phyloP scores from a whole-genome alignment of 768 basidiomycete genomes.

The Lactarius indigo region DNA sequence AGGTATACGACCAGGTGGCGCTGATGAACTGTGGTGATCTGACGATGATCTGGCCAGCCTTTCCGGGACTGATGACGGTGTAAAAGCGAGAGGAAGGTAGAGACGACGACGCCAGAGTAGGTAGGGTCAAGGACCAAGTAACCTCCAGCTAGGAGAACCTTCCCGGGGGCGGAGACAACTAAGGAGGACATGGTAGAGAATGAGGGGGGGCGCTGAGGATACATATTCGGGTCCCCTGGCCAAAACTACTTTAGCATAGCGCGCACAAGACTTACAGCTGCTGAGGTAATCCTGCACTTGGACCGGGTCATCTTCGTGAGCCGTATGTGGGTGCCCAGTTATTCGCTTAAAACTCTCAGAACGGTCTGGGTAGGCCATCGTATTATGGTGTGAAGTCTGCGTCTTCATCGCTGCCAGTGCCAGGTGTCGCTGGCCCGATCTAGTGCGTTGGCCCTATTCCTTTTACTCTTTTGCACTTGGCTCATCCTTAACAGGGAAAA shows the following conservation, averaged over 20 bases:
- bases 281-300: neutral
- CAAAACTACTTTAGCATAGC: neutral
- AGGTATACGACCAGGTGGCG: slow-evolving; percentile 71
- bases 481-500: slow-evolving; percentile 8
- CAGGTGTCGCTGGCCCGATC: slow-evolving; percentile 16
- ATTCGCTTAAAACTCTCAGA: slow-evolving; percentile 36
- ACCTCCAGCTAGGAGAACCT: slow-evolving; percentile 92
- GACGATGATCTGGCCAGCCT: slow-evolving; percentile 55
- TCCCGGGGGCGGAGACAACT: slow-evolving; percentile 88
- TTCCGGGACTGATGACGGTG: slow-evolving; percentile 55
- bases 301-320: neutral
- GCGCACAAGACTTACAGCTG: neutral
- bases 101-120: slow-evolving; percentile 84
- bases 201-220: neutral
- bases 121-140: slow-evolving; percentile 92
- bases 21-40: slow-evolving; percentile 88
- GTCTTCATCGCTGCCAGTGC: slow-evolving; percentile 40
- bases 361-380: slow-evolving; percentile 54
- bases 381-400: slow-evolving; percentile 69
- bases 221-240: neutral
- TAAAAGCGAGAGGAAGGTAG: slow-evolving; percentile 96
- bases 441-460: neutral
- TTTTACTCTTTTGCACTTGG: neutral
- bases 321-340: slow-evolving; percentile 8
- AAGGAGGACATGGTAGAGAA: slow-evolving; percentile 40